Percentiles rank a stretch among this genome's conserved stretches.
Conservation (phyloP, 2,329 filamentous ascomycete genomes). For the Annulohypoxylon truncatum region DNA sequence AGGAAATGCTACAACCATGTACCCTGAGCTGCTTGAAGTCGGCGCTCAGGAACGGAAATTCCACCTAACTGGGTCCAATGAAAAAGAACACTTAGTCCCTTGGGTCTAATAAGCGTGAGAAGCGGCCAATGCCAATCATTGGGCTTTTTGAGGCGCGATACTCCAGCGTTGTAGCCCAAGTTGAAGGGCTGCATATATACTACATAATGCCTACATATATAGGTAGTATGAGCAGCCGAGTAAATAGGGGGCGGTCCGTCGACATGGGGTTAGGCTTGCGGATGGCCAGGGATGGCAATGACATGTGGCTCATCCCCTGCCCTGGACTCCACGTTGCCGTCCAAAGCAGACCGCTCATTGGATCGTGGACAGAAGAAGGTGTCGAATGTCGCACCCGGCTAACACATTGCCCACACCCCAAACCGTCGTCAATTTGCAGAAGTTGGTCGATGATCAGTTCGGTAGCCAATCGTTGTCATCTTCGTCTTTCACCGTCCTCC, state of each 20-base stretch:
- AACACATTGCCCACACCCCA: conserved; percentile 9
- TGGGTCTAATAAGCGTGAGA: conserved; percentile 1
- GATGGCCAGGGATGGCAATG: conserved; percentile 15
- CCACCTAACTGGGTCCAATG: conserved; percentile 30
- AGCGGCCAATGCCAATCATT: conserved; percentile 20
- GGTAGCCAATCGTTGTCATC: conserved; percentile 41
- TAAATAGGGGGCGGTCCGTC: conserved; percentile 21
- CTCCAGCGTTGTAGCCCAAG: conserved; percentile 23
- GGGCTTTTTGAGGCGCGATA: conserved; percentile 13
- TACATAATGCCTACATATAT: conserved; percentile 14
- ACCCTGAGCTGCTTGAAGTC: background rate
- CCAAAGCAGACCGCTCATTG: conserved; percentile 31
- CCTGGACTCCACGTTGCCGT: conserved; percentile 37
- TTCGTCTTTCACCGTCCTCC: conserved; percentile 21
- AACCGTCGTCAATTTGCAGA: conserved; percentile 23
- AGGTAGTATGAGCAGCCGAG: conserved; percentile 13
- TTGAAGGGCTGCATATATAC: conserved; percentile 23
- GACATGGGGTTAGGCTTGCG: conserved; percentile 19
- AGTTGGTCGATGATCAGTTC: conserved; percentile 32
- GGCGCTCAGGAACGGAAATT: conserved; percentile 6
- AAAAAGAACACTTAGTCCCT: conserved; percentile 18
- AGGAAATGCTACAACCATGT: background rate
- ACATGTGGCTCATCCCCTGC: conserved; percentile 37
- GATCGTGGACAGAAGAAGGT: conserved; percentile 30
- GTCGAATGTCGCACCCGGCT: conserved; percentile 24